Base-by-base conservation (phyloP, 495 filamentous ascomycete species). In the Daldinia vernicosa region DNA sequence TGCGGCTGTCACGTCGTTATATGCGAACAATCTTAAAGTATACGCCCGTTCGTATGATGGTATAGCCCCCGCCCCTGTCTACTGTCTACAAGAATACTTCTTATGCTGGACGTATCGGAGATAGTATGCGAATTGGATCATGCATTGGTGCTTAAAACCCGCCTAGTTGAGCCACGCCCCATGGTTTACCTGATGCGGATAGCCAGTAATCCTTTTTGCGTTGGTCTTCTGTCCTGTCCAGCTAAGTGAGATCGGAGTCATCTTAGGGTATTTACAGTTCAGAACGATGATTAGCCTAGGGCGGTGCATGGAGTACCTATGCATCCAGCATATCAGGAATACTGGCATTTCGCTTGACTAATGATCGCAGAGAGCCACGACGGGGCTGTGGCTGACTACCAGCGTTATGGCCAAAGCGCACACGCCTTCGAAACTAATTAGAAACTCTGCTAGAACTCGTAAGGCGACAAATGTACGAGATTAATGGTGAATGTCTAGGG, bases 401-500 rank as follows among this genome's bases (percentile, higher is more conserved):
- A 6, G 37, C 24, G 24, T 37, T 37, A 53, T 55, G 26, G 19
- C 17, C 40, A 39, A 30, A 26, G 55, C 22, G 32, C 33, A 37
- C 51, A 30, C 3, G 26, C 30, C 39, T 15, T 27, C 0, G 14
- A 47, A 37, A 53, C 12, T 26, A 53, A 52, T 27, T 58, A 30
- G n/a, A 57, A 24, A 24, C 17, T 37, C 30, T 57, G 37, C 32
- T 22, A 40, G 27, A 35, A 19, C 26, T 11, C 32, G 14, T 19
- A 62, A 53, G 32, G 33, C 57, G 57, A 57, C 58, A 58, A 47
- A n/a, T 8, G 45, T 52, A 66, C 27, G 62, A 66, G 52, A 24
- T 57, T 51, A 61, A 70, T 62, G 68, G 66, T 8, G 28, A 51
- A 47, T 58, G 68, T 66, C 32, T 32, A 35, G 52, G 27, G 27